A percentile compares a stretch with the other conserved stretches of the same genome.
These are phyloP conservation scores for Calonectria pauciramosa DNA, from an alignment of 2,329 filamentous ascomycete species.

Conservation along the genomic window DNA sequence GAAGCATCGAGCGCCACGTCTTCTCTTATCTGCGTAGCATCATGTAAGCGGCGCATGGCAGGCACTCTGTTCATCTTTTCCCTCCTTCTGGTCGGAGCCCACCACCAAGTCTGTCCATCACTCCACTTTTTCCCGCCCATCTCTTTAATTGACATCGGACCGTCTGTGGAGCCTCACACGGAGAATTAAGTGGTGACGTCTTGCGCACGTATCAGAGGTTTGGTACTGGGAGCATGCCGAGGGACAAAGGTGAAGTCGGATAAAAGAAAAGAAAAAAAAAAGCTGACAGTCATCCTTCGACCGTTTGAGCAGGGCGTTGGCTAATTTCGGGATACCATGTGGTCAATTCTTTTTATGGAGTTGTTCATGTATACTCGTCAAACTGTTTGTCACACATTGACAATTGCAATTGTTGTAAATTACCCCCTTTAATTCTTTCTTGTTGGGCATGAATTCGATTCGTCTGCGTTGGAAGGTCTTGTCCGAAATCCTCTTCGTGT, in stretches of 20 bases:
- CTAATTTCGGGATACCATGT: neutral
- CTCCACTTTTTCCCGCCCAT: constrained; percentile 11
- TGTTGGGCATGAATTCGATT: neutral
- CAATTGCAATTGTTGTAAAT: neutral
- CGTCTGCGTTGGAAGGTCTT: neutral
- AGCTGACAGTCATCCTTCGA: neutral
- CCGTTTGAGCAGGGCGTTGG: neutral
- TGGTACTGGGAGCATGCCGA: neutral
- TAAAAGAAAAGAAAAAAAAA: neutral
- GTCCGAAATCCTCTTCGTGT: neutral
- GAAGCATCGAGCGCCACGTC: neutral
- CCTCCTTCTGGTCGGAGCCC: neutral
- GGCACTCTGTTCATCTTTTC: neutral
- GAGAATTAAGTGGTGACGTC: constrained; percentile 14
- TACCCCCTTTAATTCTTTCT: neutral
- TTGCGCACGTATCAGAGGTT: neutral
- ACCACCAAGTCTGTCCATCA: neutral
- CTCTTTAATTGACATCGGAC: constrained; percentile 10
- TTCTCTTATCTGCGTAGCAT: neutral
- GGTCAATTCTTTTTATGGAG: neutral
- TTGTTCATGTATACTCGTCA: neutral
- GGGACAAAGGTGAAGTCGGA: neutral
- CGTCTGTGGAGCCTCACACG: constrained; percentile 8
- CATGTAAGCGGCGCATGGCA: neutral
- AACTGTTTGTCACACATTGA: neutral